A percentile compares a stretch with the other conserved stretches of the same genome.
Conservation (phyloP, 2,329 filamentous ascomycete genomes). For the Lasiodiplodia theobromae region DNA sequence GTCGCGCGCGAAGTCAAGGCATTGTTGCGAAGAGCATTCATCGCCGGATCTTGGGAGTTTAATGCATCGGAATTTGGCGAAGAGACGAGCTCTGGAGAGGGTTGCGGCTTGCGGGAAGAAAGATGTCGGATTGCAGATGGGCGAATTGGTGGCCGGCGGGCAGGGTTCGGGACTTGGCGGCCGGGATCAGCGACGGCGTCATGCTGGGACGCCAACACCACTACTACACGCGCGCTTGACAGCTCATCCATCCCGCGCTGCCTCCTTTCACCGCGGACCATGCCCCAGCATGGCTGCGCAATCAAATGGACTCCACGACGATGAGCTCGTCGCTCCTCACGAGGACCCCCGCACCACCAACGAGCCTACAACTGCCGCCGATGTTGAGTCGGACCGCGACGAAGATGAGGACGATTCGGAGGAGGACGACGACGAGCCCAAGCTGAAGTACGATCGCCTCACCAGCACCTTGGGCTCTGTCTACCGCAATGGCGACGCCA, state of each 20-base stretch:
- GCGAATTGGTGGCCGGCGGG: not conserved
- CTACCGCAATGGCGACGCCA: conserved; percentile 95
- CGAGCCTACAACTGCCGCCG: conserved; percentile 35
- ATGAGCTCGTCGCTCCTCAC: conserved; percentile 59
- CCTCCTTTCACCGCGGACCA: conserved; percentile 39
- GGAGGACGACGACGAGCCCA: conserved; percentile 91
- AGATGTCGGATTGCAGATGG: not conserved
- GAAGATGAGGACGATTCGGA: conserved; percentile 69
- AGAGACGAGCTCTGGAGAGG: conserved; percentile 11
- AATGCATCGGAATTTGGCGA: not conserved
- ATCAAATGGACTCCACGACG: conserved; percentile 42
- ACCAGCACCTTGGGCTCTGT: conserved; percentile 80
- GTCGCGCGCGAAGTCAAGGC: conserved; percentile 32
- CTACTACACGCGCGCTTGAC: conserved; percentile 3
- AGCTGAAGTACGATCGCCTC: conserved; percentile 88
- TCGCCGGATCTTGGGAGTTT: conserved; percentile 33
- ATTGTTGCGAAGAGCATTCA: conserved; percentile 37
- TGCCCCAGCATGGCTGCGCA: conserved; percentile 52
- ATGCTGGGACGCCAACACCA: conserved; percentile 20
- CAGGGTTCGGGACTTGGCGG: conserved; percentile 16
- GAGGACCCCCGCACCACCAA: conserved; percentile 47
- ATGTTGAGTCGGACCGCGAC: conserved; percentile 28
- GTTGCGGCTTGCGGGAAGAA: not conserved
- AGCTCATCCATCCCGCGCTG: conserved; percentile 27
- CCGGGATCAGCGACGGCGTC: conserved; percentile 24